Evolutionary conservation across 805 yeast species (phyloP), one percentile per base, ranked within the genome.

Genomic region (Danielia oregonensis): DNA sequence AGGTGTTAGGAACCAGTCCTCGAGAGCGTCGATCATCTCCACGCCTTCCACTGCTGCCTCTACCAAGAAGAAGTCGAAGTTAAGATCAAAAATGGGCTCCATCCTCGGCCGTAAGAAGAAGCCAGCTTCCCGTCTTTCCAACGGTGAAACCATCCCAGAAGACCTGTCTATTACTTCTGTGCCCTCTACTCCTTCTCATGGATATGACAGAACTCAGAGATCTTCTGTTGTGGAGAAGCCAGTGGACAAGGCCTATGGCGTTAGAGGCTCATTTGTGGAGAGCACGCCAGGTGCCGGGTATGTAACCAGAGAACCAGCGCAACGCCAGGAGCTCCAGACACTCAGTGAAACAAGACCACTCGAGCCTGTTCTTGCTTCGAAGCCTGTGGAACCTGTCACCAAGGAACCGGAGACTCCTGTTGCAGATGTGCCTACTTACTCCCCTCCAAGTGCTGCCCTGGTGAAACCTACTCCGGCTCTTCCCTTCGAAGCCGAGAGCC

Each of bases 41-140:
- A 18, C 38, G 6, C 38, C 43, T 12, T 24, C 42, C 39, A 59
- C 40, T 44, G 54, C 39, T 37, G 45, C 50, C 13, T 49, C 57
- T 33, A 57, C 57, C 29, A 58, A 58, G 39, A 52, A 54, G 34
- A 52, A 54, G 21, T 59, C 65, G n/a, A 71, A 69, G 29, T 57
- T 85, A 48, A 77, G 76, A 57, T 82, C 88, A 5, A 78, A 66
- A 50, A 82, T 85, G 37, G 94, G 94, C 7, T 81, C 93, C 1
- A 74, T 85, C 42, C 78, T 85, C 49, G 80, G 83, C 29, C 74
- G 78, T 44, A 55, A 46, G 27, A 80, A 76, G 55, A 78, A 76
- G 49, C 66, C 68, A 42, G 63, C 65, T 29, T 29, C 41, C 18
- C 37, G 46, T 8, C 17, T 30, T 16, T 32, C 40, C 14, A 40